Evolutionary conservation across 192 early-diverging fungal species (phyloP).

Genomic region (Linnemannia zychae): DNA sequence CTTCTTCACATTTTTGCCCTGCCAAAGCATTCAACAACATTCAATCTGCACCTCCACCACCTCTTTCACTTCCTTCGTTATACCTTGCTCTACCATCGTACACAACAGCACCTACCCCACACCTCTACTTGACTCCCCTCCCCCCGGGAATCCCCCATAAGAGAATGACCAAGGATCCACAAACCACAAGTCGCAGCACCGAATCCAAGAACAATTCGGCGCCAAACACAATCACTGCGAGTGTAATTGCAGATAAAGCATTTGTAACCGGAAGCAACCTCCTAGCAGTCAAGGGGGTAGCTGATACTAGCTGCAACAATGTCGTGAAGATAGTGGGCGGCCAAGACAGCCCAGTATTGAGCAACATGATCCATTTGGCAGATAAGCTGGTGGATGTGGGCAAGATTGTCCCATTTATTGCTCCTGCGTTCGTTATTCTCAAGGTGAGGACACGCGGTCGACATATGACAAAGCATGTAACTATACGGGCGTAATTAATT

Average conservation of each 20-base stretch:
- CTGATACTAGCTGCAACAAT: background rate
- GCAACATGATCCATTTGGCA: constrained; percentile 32
- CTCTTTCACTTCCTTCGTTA: no score
- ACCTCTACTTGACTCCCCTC: background rate
- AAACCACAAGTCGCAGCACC: background rate
- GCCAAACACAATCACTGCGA: background rate
- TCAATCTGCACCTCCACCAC: no score
- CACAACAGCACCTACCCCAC: background rate
- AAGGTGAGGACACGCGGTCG: constrained; percentile 24
- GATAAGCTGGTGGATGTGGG: constrained; percentile 47
- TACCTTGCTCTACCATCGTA: no score
- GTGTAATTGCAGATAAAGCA: background rate
- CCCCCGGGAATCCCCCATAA: background rate
- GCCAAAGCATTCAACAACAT: no score
- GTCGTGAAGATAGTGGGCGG: constrained; percentile 10
- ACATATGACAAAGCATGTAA: background rate
- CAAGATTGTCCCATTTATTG: constrained; percentile 56
- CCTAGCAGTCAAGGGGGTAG: background rate
- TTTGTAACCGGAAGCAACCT: constrained; percentile 7
- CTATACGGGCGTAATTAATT: background rate
- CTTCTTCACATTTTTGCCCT: no score
- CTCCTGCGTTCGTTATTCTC: constrained; percentile 59
- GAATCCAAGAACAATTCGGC: background rate
- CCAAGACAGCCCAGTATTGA: constrained; percentile 16
- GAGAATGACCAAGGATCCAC: background rate